These are phyloP conservation scores for Amanita rubescens DNA, from an alignment of 768 basidiomycete genomes.

Conservation along the genomic window DNA sequence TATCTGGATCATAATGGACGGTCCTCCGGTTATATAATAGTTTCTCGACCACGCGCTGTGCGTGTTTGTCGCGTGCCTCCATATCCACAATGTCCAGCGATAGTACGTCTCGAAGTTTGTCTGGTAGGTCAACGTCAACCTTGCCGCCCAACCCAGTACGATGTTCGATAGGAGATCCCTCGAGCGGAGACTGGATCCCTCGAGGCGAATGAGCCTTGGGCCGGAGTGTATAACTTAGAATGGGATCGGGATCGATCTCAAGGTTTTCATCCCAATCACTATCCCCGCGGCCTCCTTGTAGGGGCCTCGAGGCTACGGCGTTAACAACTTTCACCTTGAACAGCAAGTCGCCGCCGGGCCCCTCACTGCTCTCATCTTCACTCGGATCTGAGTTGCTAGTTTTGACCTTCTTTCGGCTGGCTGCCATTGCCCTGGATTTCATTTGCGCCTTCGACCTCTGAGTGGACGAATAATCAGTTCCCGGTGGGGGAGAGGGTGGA, in stretches of 20 bases:
- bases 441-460: slow-evolving; percentile 2
- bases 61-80: slow-evolving; percentile 33
- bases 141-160: slow-evolving; percentile 24
- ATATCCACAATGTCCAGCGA: slow-evolving; percentile 45
- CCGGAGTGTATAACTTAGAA: slow-evolving; percentile 26
- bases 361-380: slow-evolving; percentile 18
- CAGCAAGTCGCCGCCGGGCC: slow-evolving; percentile 22
- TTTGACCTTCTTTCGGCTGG: slow-evolving; percentile 45
- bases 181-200: slow-evolving; percentile 9
- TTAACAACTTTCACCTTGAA: slow-evolving; percentile 26
- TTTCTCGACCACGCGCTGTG: slow-evolving; percentile 49
- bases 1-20: slow-evolving; percentile 51
- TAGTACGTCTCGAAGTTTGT: slow-evolving; percentile 56
- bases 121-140: slow-evolving; percentile 55
- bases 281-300: slow-evolving; percentile 13
- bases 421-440: slow-evolving; percentile 34
- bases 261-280: slow-evolving; percentile 21
- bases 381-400: slow-evolving; percentile 18
- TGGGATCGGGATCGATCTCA: slow-evolving; percentile 27
- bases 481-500: slow-evolving; percentile 65
- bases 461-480: slow-evolving; percentile 18
- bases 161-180: slow-evolving; percentile 13
- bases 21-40: slow-evolving; percentile 53
- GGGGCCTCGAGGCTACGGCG: slow-evolving; percentile 15
- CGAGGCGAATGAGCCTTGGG: slow-evolving; percentile 16